Base-by-base conservation (phyloP, 2,329 filamentous ascomycete species). In the Aspergillus flavus region DNA sequence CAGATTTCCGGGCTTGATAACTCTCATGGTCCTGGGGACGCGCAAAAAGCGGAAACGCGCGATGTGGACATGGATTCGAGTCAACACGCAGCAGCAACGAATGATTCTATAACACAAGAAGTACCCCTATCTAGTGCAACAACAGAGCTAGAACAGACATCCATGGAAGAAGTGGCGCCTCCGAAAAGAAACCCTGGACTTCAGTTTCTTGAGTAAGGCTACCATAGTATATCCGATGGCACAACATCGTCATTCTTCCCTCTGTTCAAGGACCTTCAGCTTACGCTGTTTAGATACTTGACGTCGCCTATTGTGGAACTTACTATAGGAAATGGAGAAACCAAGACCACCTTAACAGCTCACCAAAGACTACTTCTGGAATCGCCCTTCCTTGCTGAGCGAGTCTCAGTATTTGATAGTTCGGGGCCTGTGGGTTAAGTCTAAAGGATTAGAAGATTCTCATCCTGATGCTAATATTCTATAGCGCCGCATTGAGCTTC, bases 281-380 rank as follows among this genome's bases (percentile, higher is more conserved):
- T 69, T 53, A 70, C 34, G 21, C 26, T 39, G 19, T 30, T 16
- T 48, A 79, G 77, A 32, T 91, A 90, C 70, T 82, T 93, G 26
- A 85, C 82, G 66, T 92, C 89, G 66, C 90, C 91, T 0, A 82
- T 92, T 12, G 86, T 93, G 36, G 87, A 87, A 19, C 78, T 93
- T 32, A 73, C 88, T n/a, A 83, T 93, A 23, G 90, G 90, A 14
- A 78, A 79, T 55, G 88, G 84, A 61, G 86, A 87, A 5, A 76
- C 80, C 1, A 83, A 86, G 70, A 88, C 87, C 11, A 82, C 88
- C 36, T 84, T 97, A 63, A 89, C 87, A 28, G 92, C 92, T 7
- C 94, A 97, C 77, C 90, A 96, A 79, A 89, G 83, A 3, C 84
- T 97, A 30, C 83, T 98, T 41, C 73, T 81, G 12, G 85, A 89